These are phyloP conservation scores for Pseudogymnoascus pannorum DNA, from an alignment of 2,329 filamentous ascomycete species.

Conservation along the genomic window DNA sequence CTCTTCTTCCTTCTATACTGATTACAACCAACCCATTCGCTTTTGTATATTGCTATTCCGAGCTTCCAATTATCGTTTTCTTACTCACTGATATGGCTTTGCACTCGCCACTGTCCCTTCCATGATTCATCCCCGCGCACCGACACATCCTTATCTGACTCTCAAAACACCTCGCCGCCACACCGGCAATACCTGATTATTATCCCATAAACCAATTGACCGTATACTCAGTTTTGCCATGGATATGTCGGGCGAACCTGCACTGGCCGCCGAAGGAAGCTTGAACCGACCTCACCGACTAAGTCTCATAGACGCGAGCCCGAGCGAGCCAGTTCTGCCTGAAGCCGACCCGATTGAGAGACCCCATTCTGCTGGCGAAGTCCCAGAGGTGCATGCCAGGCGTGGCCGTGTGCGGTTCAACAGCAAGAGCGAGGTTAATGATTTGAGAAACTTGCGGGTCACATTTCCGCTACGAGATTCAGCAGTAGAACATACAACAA, in stretches of 20 bases:
- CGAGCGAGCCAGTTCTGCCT: not conserved
- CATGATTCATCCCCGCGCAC: not conserved
- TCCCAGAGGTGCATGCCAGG: not conserved
- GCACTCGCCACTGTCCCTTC: not conserved
- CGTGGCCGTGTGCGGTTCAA: constrained; percentile 27
- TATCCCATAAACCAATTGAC: not conserved
- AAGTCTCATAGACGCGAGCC: not conserved
- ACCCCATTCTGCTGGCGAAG: not conserved
- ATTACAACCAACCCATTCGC: constrained; percentile 11
- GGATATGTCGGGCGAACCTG: not conserved
- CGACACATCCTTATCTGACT: not conserved
- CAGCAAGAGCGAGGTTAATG: constrained; percentile 26
- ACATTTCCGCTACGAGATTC: constrained; percentile 21
- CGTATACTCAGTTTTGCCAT: not conserved
- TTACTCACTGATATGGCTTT: not conserved
- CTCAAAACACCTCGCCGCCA: constrained; percentile 1
- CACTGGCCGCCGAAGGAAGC: not conserved
- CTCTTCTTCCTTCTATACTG: constrained; percentile 6
- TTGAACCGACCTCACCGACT: not conserved
- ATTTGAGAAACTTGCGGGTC: constrained; percentile 23
- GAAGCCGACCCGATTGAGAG: constrained; percentile 4
- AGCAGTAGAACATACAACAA: constrained; percentile 8
- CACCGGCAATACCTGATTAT: constrained; percentile 3
- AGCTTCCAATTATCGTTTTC: not conserved
- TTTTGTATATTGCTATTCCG: constrained; percentile 13